Evolutionary conservation across 257 asterid species (phyloP), one percentile per base, ranked within the genome.

Genomic region (Solanum dulcamara): DNA sequence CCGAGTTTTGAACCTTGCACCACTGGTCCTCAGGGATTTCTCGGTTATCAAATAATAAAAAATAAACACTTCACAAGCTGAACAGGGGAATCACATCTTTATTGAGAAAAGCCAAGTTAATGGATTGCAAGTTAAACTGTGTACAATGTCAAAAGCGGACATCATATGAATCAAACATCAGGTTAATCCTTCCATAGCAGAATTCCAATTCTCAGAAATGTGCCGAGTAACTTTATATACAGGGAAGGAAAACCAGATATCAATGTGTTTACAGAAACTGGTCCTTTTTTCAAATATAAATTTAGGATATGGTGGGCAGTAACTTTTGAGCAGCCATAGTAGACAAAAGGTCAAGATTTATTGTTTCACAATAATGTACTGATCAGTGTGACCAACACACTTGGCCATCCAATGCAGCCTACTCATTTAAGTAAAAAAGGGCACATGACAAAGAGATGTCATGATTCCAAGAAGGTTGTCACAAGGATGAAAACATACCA

Each of bases 401-500:
- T 77, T 77, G 82, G 40, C 38, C 57, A 26, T 46, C 38, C 24
- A 18, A 46, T 12, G 60, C 37, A 77, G 55, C 17, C 40, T 26
- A 46, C 40, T 46, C 40, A 26, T 46, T 77, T 28, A 8, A 26
- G 13, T 30, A 15, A 30, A 44, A 77, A 77, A 40, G 40, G 2
- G 40, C 60, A 42, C 4, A 2, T 20, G 24, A 30, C 44, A 79
- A 46, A 79, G 55, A 28, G 42, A 18, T 48, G 17, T 48, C 24
- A 79, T 48, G 9, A 48, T 18, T 44, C 28, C 40, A 18, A 28
- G 4, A 42, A 40, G 32, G 81, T 28, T 66, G 59, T 66, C 8
- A 12, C 42, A 75, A 64, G 1, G 44, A 66, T 32, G 53, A 83
- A 86, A 84, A 75, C 9, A 44, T 86, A 94, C 97, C 96, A 42